Base-by-base conservation (phyloP, 2,329 filamentous ascomycete genomes). In the Sporothrix euskadiensis region DNA sequence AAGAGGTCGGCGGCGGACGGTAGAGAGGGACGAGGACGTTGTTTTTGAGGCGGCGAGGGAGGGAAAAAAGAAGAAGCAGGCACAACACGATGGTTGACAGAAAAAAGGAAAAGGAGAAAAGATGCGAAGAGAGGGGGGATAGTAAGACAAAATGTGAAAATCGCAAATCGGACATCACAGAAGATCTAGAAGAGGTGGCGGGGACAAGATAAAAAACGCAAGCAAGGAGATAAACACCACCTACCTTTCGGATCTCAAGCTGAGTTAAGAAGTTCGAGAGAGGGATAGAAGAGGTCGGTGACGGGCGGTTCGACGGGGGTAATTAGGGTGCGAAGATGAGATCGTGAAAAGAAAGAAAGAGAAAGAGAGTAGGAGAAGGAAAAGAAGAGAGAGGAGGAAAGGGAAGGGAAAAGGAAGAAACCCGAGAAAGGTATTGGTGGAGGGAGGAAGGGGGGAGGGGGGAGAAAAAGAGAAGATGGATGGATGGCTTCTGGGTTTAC, bases 21-120 rank as follows among this genome's bases (percentile, higher is more conserved):
- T 19, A 77, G 77, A 78, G 79, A 78, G 76, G 77, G 79, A 78
- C 79, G 78, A 72, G 75, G 73, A 74, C 39, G 39, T 47, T 44
- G 35, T 44, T 47, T 47, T n/a, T 30, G 69, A 66, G 41, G 56
- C 30, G 59, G 61, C 35, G 35, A 66, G 47, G 49, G 49, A 52
- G 49, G 39, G 32, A 30, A 56, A 32, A 39, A 26, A 59, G 30
- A 61, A 68, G 14, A 73, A 49, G 26, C 22, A 59, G 41, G 63
- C 19, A 52, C 9, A 54, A 52, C 26, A 68, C 52, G 54, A 39
- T n/a, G 26, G 39, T 41, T 16, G 41, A 78, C 80, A 77, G 47
- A 35, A 39, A 56, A 41, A 41, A 10, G 61, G 47, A 35, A 26
- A 16, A 77, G 78, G 78, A 79, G 77, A 76, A 77, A 79, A 41